These are phyloP conservation scores for Eucalyptus tenuipes DNA, from an alignment of 345 rosid species.

Conservation along the genomic window DNA sequence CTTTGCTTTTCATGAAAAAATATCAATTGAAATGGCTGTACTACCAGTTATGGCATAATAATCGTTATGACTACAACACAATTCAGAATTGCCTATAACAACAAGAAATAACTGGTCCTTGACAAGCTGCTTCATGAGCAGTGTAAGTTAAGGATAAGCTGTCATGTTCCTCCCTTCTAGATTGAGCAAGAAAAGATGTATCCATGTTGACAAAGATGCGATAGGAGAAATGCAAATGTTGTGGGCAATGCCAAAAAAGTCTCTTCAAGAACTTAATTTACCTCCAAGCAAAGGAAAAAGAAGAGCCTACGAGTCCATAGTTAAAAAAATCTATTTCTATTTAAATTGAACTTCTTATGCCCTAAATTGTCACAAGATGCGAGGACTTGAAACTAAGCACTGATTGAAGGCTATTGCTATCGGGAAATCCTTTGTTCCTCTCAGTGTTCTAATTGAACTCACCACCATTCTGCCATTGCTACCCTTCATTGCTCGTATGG, in stretches of 20 bases:
- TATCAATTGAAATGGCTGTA: background rate
- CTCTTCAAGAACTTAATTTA: background rate
- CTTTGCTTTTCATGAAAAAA: background rate
- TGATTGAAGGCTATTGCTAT: background rate
- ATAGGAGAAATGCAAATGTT: background rate
- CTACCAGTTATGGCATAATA: background rate
- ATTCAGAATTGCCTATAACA: background rate
- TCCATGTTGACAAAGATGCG: background rate
- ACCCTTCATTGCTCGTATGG: no score
- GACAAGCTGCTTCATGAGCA: background rate
- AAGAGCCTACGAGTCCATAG: background rate
- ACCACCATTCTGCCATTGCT: no score
- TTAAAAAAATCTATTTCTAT: background rate
- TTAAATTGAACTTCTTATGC: background rate
- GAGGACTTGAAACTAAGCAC: background rate
- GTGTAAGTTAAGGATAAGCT: background rate
- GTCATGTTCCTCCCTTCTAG: background rate
- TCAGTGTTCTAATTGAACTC: no score
- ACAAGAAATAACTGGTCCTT: background rate
- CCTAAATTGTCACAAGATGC: background rate
- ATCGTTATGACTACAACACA: background rate
- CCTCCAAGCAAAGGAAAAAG: background rate
- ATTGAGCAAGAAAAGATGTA: background rate
- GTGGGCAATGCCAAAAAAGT: background rate
- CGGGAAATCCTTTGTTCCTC: background rate